Base-by-base conservation (phyloP, 495 filamentous ascomycete species). In the Penicillium cinerascens region DNA sequence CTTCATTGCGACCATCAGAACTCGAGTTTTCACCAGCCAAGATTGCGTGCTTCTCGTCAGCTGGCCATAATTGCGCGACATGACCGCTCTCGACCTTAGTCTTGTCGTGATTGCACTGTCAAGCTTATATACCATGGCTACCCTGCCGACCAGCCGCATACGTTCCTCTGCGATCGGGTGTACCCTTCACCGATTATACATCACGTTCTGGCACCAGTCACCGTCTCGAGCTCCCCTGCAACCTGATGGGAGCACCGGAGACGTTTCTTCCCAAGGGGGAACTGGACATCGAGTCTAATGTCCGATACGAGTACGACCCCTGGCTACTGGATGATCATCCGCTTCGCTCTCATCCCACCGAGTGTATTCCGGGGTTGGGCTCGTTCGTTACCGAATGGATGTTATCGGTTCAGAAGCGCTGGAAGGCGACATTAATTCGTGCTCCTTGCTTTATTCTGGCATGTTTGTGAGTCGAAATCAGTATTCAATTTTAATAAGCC, bases 311-410 rank as follows among this genome's bases (percentile, higher is more conserved):
- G 51, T 66, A 65, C 42, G 59, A 65, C 23, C 60, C 63, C 20
- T 71, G 64, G 63, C 47, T 68, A 27, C 47, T 75, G 7, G 72
- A 73, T 10, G 72, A 72, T 27, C 72, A 75, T 47, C 72, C 70
- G 8, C 64, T 72, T 8, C 72, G 72, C 13, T 69, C 69, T 1
- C 59, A 70, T 54, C 70, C 70, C 20, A 61, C 59, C n/a, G 62
- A 67, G 15, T 73, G 69, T 49, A 62, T 66, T 26, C 69, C 72
- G 2, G 66, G 66, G 0, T 16, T 70, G 26, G 39, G 48, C 1
- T 16, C 44, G 7, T 58, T 63, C 17, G 17, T 68, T 9, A 17
- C 54, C 1, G 51, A 63, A 41, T 59, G 49, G 29, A 57, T 44
- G 11, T 36, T 36, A 2, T 56, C 51, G 0, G 17, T 55, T 0